A percentile compares a stretch with the other conserved stretches of the same genome.
Conservation (phyloP, 768 basidiomycete genomes). For the Cystofilobasidium ferigula region DNA sequence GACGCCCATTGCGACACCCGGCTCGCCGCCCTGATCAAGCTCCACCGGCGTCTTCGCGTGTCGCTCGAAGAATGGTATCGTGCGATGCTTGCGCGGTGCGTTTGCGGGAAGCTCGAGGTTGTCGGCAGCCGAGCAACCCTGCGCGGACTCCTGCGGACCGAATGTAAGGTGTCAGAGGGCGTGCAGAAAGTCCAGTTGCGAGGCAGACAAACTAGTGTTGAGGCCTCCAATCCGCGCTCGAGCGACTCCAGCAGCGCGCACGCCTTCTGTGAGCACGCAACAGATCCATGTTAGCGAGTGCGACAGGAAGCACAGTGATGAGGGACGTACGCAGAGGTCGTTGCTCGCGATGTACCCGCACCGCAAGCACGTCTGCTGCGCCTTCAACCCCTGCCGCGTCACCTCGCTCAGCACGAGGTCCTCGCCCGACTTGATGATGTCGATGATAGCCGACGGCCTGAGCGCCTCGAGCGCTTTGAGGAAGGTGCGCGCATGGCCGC, state of each 20-base stretch:
- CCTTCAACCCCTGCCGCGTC: constrained; percentile 69
- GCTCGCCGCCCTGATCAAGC: too few relatives aligned
- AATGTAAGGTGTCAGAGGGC: not conserved
- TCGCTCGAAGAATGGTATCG: not conserved
- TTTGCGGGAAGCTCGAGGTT: not conserved
- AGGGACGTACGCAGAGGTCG: constrained; percentile 46
- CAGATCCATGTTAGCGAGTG: too few relatives aligned
- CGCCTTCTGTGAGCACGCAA: constrained; percentile 42
- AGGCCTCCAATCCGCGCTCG: constrained; percentile 61
- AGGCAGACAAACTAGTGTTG: not conserved
- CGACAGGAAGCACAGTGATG: too few relatives aligned
- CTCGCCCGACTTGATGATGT: constrained; percentile 94
- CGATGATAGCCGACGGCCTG: constrained; percentile 87
- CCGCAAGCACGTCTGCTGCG: constrained; percentile 74
- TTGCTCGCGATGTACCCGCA: constrained; percentile 97
- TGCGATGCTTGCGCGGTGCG: not conserved
- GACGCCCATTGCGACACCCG: not conserved
- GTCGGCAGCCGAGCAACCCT: not conserved
- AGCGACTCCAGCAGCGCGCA: constrained; percentile 82
- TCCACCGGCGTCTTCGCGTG: not conserved
- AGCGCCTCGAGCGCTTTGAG: constrained; percentile 92
- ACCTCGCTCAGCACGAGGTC: constrained; percentile 76
- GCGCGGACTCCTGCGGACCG: not conserved
- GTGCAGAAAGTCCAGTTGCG: not conserved
- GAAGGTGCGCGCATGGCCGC: constrained; percentile 86